Percentiles rank a stretch among this genome's conserved stretches.
Conservation (phyloP, 75 land plant genomes). For the Azolla pinnata region DNA sequence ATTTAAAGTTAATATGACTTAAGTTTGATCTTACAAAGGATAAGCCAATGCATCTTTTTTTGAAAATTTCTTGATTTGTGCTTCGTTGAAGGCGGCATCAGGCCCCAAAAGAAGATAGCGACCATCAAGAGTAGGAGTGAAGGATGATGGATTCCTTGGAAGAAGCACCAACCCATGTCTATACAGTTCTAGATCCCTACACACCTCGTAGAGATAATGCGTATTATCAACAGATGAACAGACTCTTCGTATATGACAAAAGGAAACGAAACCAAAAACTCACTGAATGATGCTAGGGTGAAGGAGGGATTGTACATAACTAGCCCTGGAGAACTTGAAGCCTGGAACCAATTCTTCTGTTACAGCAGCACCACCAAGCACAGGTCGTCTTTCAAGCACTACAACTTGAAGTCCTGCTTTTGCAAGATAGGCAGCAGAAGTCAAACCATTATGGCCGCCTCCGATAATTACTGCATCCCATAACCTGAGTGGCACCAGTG, state of each 20-base stretch:
- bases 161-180: conserved; percentile 87
- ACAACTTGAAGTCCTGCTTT: conserved; percentile 70
- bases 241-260: too few relatives aligned
- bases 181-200: conserved; percentile 66
- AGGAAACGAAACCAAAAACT: background rate
- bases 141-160: conserved; percentile 73
- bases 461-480: conserved; percentile 92
- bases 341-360: conserved; percentile 93
- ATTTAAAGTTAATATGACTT: background rate
- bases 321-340: conserved; percentile 84
- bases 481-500: conserved; percentile 26
- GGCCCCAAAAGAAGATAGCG: conserved; percentile 65
- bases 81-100: conserved; percentile 43
- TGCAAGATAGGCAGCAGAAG: conserved; percentile 86
- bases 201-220: too few relatives aligned
- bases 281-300: conserved; percentile 76
- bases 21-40: conserved; percentile 30
- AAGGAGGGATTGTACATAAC: conserved; percentile 91
- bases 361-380: conserved; percentile 93
- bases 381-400: conserved; percentile 76
- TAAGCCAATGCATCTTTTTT: conserved; percentile 60
- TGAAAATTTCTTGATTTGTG: conserved; percentile 81
- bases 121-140: conserved; percentile 83
- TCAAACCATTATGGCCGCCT: conserved; percentile 94
- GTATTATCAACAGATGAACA: too few relatives aligned